Evolutionary conservation across 768 basidiomycete species (phyloP).

Genomic region (Xerocomellus intermedius): DNA sequence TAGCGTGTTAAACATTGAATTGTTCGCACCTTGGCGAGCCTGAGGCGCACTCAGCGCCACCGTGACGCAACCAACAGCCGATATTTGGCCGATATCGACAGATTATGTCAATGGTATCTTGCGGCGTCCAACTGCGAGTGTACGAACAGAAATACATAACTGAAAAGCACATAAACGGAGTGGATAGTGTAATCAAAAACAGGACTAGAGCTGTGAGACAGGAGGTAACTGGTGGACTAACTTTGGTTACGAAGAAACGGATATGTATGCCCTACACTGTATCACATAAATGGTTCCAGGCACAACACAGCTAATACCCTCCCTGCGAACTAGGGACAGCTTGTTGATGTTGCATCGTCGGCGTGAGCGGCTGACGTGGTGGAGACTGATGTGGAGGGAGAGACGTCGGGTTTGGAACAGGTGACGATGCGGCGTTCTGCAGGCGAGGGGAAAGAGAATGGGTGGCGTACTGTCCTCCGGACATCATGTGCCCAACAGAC

Average conservation of each 20-base stretch:
- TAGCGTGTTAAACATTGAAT: conserved; percentile 3
- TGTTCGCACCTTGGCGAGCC: neutral
- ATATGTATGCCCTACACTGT: conserved; percentile 14
- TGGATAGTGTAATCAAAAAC: conserved; percentile 36
- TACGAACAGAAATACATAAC: conserved; percentile 38
- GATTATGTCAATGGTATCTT: conserved; percentile 8
- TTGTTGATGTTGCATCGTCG: conserved; percentile 56
- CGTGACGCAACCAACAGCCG: too few species aligned
- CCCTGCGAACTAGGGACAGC: conserved; percentile 50
- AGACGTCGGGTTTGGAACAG: conserved; percentile 43
- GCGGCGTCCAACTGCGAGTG: conserved; percentile 16
- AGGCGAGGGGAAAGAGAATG: conserved; percentile 50
- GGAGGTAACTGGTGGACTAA: conserved; percentile 14
- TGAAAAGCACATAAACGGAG: conserved; percentile 39
- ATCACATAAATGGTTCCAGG: conserved; percentile 10
- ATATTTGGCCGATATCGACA: too few species aligned
- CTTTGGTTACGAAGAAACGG: conserved; percentile 5
- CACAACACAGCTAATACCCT: conserved; percentile 42
- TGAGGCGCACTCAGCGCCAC: neutral
- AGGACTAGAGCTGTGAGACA: conserved; percentile 22
- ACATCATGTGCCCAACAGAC: conserved; percentile 29
- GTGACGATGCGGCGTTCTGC: conserved; percentile 45
- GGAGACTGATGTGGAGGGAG: conserved; percentile 43
- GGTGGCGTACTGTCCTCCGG: conserved; percentile 41
- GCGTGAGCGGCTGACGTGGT: conserved; percentile 48